Evolutionary conservation across 2,329 filamentous ascomycete genomes (phyloP).

Genomic region (Monascus ruber): DNA sequence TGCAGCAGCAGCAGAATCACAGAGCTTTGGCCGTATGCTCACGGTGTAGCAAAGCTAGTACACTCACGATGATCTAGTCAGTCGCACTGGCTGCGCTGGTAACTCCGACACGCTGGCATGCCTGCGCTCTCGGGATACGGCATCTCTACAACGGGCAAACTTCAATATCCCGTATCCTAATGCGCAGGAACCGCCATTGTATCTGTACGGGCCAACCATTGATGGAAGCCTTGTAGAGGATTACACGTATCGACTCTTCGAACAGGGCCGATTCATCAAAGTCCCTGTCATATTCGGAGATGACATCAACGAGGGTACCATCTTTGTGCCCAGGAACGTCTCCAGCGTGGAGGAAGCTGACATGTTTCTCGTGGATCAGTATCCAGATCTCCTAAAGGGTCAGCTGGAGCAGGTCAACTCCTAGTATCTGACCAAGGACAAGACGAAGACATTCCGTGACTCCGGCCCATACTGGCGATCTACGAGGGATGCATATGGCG

Average conservation of each 20-base stretch:
- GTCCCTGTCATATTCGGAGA: conserved; percentile 47
- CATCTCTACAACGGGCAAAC: conserved; percentile 36
- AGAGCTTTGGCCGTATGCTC: conserved; percentile 41
- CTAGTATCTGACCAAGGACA: conserved; percentile 44
- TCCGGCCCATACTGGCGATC: conserved; percentile 49
- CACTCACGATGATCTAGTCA: conserved; percentile 40
- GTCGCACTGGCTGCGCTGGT: conserved; percentile 36
- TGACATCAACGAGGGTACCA: conserved; percentile 55
- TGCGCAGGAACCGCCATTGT: conserved; percentile 33
- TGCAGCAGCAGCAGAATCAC: conserved; percentile 43
- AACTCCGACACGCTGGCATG: conserved; percentile 36
- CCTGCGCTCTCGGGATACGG: conserved; percentile 35
- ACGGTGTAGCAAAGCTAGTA: conserved; percentile 40
- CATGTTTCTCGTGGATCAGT: conserved; percentile 48
- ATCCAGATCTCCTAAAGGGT: conserved; percentile 40
- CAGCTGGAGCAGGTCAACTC: conserved; percentile 43
- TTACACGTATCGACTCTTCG: conserved; percentile 39
- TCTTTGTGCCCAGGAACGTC: conserved; percentile 44
- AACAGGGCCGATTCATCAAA: conserved; percentile 38
- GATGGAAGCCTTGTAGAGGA: conserved; percentile 42
- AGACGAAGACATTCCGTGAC: conserved; percentile 35
- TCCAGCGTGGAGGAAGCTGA: conserved; percentile 39
- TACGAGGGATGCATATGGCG: conserved; percentile 48
- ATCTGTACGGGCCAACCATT: conserved; percentile 41
- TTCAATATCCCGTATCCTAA: conserved; percentile 36